phyloP scores from a whole-genome alignment of 2,329 filamentous ascomycete genomes.

The Phaeosphaeria sp. region DNA sequence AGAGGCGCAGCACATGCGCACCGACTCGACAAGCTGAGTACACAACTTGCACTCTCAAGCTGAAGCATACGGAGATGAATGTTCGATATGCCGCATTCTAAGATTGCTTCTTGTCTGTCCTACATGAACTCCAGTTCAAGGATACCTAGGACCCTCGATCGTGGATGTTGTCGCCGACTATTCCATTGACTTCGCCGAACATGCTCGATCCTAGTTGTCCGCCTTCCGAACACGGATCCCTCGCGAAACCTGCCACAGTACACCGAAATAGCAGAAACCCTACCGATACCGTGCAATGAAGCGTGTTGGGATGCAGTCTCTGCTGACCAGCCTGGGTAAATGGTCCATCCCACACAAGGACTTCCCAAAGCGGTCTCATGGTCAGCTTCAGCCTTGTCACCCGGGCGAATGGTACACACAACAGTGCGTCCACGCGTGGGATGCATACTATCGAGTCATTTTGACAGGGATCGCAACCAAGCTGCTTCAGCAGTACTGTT shows the following conservation, averaged over 20 bases:
- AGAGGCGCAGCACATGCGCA: no score
- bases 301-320: constrained; percentile 3
- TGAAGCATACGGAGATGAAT: background rate
- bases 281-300: background rate
- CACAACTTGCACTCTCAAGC: background rate
- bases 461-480: background rate
- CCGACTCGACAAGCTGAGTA: background rate
- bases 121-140: background rate
- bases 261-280: background rate
- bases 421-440: constrained; percentile 37
- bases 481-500: background rate
- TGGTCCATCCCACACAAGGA: constrained; percentile 12
- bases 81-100: background rate
- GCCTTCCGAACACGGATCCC: background rate
- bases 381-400: constrained; percentile 1
- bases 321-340: constrained; percentile 10
- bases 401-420: constrained; percentile 18
- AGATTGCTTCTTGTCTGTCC: background rate
- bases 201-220: background rate
- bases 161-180: background rate
- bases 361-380: background rate
- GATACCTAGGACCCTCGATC: background rate
- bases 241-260: constrained; percentile 1
- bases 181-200: background rate
- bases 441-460: constrained; percentile 11